A percentile compares a stretch with the other conserved stretches of the same genome.
Evolutionary conservation across 805 yeast species (phyloP).

Genomic region (Saturnispora sanitii): DNA sequence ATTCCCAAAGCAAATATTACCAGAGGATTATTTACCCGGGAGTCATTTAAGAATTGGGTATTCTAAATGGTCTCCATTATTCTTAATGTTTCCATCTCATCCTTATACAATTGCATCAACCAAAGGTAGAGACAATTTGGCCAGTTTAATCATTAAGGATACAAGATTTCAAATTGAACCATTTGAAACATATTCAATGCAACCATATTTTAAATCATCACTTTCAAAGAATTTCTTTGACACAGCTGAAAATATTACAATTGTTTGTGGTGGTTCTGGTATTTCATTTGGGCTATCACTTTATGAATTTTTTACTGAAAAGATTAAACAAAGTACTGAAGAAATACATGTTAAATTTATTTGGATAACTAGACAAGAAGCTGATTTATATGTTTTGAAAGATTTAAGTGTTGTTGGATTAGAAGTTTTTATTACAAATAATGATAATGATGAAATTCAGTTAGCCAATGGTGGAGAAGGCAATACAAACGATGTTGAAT

Average conservation of each 20-base stretch:
- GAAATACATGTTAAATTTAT: slow-evolving; percentile 32
- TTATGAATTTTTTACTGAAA: slow-evolving; percentile 30
- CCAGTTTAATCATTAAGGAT: slow-evolving; percentile 38
- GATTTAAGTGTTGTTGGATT: slow-evolving; percentile 29
- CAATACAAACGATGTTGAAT: slow-evolving; percentile 19
- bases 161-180: slow-evolving; percentile 30
- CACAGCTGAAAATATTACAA: slow-evolving; percentile 39
- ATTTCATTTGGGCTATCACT: slow-evolving; percentile 53
- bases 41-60: slow-evolving; percentile 47
- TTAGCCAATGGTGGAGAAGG: slow-evolving; percentile 1
- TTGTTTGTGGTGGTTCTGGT: slow-evolving; percentile 69
- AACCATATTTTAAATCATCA: slow-evolving; percentile 34
- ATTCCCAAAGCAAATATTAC: slow-evolving; percentile 16
- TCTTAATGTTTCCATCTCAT: slow-evolving; percentile 50
- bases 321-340: slow-evolving; percentile 16
- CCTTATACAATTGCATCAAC: slow-evolving; percentile 53
- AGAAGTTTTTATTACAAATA: slow-evolving; percentile 31
- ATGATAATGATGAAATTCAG: background rate
- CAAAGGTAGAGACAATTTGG: slow-evolving; percentile 22
- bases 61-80: slow-evolving; percentile 29
- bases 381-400: slow-evolving; percentile 39
- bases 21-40: slow-evolving; percentile 34
- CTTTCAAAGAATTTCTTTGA: slow-evolving; percentile 35
- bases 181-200: slow-evolving; percentile 29
- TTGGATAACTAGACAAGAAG: slow-evolving; percentile 44